Percentiles rank a stretch among this genome's conserved stretches.
Evolutionary conservation across 352 stramenopile genomes (phyloP).

Genomic region (Pythium insidiosum): DNA sequence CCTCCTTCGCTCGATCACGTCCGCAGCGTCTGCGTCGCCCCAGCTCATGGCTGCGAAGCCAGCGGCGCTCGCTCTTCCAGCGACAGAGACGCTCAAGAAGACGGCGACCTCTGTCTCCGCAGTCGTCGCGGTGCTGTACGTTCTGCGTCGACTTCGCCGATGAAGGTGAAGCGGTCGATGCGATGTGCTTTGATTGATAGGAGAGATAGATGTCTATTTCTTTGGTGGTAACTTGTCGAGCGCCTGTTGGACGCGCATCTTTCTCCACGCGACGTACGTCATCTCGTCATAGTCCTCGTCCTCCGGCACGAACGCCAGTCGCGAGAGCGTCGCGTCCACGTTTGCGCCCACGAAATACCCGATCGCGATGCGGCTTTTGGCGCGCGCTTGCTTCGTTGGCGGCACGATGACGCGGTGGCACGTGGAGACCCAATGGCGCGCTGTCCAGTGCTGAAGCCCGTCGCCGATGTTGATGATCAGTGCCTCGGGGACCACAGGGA

Average conservation of each 20-base stretch:
- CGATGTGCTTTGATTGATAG: neutral
- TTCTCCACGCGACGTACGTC: constrained; percentile 16
- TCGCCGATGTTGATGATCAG: constrained; percentile 18
- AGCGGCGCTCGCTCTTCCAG: neutral
- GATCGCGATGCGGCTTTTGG: constrained; percentile 8
- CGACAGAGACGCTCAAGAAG: constrained; percentile 20
- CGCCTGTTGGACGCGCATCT: constrained; percentile 11
- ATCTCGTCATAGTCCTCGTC: neutral
- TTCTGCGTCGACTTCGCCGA: constrained; percentile 11
- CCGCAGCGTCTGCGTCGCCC: too few species aligned
- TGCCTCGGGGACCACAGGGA: constrained; percentile 8
- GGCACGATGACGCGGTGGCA: constrained; percentile 13
- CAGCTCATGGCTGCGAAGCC: constrained; percentile 15
- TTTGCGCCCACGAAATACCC: constrained; percentile 15
- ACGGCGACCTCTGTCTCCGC: constrained; percentile 31
- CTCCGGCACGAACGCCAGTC: neutral
- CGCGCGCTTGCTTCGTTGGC: neutral
- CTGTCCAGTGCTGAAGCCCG: constrained; percentile 14
- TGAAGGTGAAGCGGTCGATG: too few species aligned
- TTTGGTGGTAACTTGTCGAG: too few species aligned
- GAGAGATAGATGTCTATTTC: neutral
- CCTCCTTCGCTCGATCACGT: constrained; percentile 10
- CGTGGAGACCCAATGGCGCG: constrained; percentile 11
- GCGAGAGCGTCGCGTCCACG: constrained; percentile 10
- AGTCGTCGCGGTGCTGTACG: constrained; percentile 24